A percentile compares a stretch with the other conserved stretches of the same genome.
These are phyloP conservation scores for Cyclotella atomus DNA, from an alignment of 108 stramenopile species.

Conservation along the genomic window DNA sequence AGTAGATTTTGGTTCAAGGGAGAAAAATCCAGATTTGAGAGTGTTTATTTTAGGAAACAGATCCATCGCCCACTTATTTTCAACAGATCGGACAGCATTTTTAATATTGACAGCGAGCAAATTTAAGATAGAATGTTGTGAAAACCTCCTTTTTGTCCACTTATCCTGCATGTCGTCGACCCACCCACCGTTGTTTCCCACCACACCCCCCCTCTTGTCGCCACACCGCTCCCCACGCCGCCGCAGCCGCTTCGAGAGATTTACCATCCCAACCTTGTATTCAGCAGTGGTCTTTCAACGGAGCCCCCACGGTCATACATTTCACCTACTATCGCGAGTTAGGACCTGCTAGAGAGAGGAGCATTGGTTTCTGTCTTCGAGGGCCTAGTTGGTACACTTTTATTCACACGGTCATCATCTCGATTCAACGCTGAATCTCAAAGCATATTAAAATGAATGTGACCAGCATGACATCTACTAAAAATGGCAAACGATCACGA, in stretches of 20 bases:
- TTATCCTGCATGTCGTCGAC: too few relatives aligned
- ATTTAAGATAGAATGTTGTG: neutral
- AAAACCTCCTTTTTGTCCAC: neutral
- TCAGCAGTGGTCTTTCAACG: too few relatives aligned
- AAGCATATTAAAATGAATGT: neutral
- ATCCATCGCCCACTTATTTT: neutral
- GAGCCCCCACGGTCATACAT: too few relatives aligned
- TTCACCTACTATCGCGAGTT: neutral
- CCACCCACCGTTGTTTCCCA: too few relatives aligned
- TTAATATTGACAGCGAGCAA: neutral
- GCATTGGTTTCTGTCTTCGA: neutral
- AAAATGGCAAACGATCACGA: constrained; percentile 7
- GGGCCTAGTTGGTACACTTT: neutral
- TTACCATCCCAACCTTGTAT: too few relatives aligned
- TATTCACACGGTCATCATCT: neutral
- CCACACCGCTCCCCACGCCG: too few relatives aligned
- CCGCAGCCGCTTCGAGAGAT: too few relatives aligned
- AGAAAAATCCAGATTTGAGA: too few relatives aligned
- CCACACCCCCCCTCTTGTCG: too few relatives aligned
- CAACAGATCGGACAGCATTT: neutral
- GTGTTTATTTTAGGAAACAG: too few relatives aligned
- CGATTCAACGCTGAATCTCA: constrained; percentile 13
- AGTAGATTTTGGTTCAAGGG: too few relatives aligned
- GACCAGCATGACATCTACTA: neutral
- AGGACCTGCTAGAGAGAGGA: neutral